phyloP scores from a whole-genome alignment of 176 grass and related monocot species.

The Aegilops tauschii region DNA sequence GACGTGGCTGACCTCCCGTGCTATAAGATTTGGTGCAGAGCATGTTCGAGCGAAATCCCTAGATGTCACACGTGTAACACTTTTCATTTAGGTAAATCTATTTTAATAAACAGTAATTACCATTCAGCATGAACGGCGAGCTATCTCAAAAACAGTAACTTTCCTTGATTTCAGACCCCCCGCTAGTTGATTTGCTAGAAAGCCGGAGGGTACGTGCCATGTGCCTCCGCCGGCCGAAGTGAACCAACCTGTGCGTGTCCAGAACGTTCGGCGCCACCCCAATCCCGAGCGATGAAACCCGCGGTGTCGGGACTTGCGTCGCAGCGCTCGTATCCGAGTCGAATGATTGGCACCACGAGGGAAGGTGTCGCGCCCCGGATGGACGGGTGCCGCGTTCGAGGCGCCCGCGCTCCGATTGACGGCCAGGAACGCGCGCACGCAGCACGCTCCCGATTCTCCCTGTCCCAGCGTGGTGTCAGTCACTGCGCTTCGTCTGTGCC shows the following conservation, averaged over 20 bases:
- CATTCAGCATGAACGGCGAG: too few relatives aligned
- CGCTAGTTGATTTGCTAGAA: too few relatives aligned
- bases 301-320: not conserved
- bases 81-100: too few relatives aligned
- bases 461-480: not conserved
- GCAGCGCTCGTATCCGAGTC: not conserved
- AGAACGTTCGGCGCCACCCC: not conserved
- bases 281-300: not conserved
- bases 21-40: too few relatives aligned
- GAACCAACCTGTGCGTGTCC: not conserved
- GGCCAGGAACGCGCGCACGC: slow-evolving; percentile 3
- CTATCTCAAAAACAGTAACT: too few relatives aligned
- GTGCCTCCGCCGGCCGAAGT: not conserved
- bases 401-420: not conserved
- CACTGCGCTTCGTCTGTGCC: not conserved
- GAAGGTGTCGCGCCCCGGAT: not conserved
- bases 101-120: too few relatives aligned
- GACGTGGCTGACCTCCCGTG: too few relatives aligned
- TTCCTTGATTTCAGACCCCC: too few relatives aligned
- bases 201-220: not conserved
- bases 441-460: not conserved
- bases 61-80: too few relatives aligned
- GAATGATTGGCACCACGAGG: not conserved
- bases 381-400: not conserved
- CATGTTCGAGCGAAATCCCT: too few relatives aligned